Base-by-base conservation (phyloP, 176 grass and related monocot genomes). In the Chrysopogon serrulatus region DNA sequence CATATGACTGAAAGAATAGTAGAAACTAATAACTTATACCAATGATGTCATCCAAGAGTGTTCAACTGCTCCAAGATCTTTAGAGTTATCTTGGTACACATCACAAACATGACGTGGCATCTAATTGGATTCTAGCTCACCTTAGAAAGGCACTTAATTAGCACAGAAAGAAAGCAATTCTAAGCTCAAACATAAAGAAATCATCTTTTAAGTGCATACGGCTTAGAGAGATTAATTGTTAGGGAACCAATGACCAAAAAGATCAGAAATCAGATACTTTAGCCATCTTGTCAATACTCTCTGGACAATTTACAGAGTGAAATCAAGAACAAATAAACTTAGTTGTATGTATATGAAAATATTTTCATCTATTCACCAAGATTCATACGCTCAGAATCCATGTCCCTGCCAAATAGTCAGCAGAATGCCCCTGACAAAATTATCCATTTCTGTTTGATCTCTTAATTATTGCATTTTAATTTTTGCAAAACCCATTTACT, bases 351-450 rank as follows among this genome's bases (percentile, higher is more conserved):
- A n/a, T 23, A 56, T 53, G 21, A n/a, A 74, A 33, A 83, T 36
- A 2, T 49, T 2, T 60, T 68, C 37, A 91, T 84, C 65, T 89
- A 84, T 76, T 94, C 89, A 17, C 89, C 92, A n/a, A 87, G 92
- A 68, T 94, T 91, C 44, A 91, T 61, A 76, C 89, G 59, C 47
- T 49, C 47, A 6, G 31, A 34, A 78, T 94, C 86, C 84, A 94
- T 79, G 56, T 81, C 80, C 53, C 71, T 78, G 31, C 89, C 89
- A 88, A 84, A 94, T 77, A n/a, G 81, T 91, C 42, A 89, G 19
- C 14, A 89, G 92, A 62, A 94, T n/a, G 92, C 71, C 68, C 77
- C 72, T 57, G 86, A 83, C 63, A 89, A 94, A 13, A 87, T 88
- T 12, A 17, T 81, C 92, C 89, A 91, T 42, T 94, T 89, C 85